Conservation (phyloP, 805 yeast genomes). For the Henningerozyma blattae region DNA sequence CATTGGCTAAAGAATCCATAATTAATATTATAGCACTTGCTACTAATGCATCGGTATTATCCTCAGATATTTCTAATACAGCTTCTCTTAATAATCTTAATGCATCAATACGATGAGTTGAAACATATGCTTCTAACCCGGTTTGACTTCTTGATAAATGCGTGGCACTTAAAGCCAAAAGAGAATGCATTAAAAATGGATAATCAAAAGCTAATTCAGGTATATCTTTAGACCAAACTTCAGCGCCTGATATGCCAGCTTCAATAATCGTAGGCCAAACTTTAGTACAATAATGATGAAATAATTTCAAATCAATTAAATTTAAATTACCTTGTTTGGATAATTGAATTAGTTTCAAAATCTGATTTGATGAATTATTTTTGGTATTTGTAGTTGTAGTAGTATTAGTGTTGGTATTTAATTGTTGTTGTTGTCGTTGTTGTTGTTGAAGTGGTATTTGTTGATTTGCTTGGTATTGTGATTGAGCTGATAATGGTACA, state of each 20-base stretch:
- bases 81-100: slow-evolving; percentile 71
- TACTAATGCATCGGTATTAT: slow-evolving; percentile 84
- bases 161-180: slow-evolving; percentile 85
- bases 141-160: slow-evolving; percentile 70
- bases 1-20: slow-evolving; percentile 91
- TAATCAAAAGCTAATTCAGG: slow-evolving; percentile 79
- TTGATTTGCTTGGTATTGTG: not conserved
- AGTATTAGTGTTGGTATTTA: not conserved
- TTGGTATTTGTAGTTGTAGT: not conserved
- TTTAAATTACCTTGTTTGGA: slow-evolving; percentile 33
- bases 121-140: slow-evolving; percentile 69
- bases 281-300: slow-evolving; percentile 76
- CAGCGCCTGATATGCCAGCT: slow-evolving; percentile 74
- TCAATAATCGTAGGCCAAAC: slow-evolving; percentile 83
- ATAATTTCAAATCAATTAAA: slow-evolving; percentile 64
- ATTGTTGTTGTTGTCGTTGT: not conserved
- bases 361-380: not conserved
- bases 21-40: slow-evolving; percentile 83
- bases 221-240: slow-evolving; percentile 79
- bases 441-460: not conserved
- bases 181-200: slow-evolving; percentile 87
- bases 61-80: slow-evolving; percentile 68
- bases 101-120: slow-evolving; percentile 82
- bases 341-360: slow-evolving; percentile 11
- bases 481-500: too few relatives aligned